Evolutionary conservation across 2,329 filamentous ascomycete genomes (phyloP), one percentile per base, ranked within the genome.

Genomic region (Emmonsia crescens): DNA sequence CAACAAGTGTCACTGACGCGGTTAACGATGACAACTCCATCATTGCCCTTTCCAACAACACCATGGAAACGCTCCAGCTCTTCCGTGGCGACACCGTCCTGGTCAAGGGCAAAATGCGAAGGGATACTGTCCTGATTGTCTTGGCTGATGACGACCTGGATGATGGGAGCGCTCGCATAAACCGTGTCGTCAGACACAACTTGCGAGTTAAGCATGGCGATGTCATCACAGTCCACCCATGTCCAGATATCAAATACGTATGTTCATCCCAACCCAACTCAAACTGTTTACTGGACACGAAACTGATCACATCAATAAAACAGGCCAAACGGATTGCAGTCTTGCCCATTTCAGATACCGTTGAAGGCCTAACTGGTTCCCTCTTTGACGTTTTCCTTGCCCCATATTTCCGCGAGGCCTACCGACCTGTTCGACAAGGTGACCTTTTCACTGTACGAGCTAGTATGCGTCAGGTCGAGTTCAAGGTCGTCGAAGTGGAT

Each of bases 241-340:
- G 94, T 81, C 93, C 94, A 21, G 94, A 99, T 77, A 99, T 99
- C 83, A 99, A 99, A 96, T 99, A 99, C 77, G 92, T 96, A 78
- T 77, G 91, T 85, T 55, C 3, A 21, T 61, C 51, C 52, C 5
- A 46, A 49, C n/a, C 21, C 27, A 4, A 55, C 42, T 5, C 24
- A 55, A 54, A 56, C 1, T 29, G 58, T 29, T 29, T 14, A 27
- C 27, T 5, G 29, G 46, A 38, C 29, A 46, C 14, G 24, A 21
- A 29, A 44, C 70, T 73, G 66, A 75, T 57, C 33, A 52, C 57
- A 57, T 62, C 14, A 55, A 14, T 24, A 16, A 52, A 62, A 59
- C 66, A 96, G 92, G 94, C 95, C 78, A 99, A 99, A 85, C 91
- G 94, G 73, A 96, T 99, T 75, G 94, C 94, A 65, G 94, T 99